These are phyloP conservation scores for Zymoseptoria crescenta DNA, from an alignment of 2,329 filamentous ascomycete genomes.

Conservation along the genomic window DNA sequence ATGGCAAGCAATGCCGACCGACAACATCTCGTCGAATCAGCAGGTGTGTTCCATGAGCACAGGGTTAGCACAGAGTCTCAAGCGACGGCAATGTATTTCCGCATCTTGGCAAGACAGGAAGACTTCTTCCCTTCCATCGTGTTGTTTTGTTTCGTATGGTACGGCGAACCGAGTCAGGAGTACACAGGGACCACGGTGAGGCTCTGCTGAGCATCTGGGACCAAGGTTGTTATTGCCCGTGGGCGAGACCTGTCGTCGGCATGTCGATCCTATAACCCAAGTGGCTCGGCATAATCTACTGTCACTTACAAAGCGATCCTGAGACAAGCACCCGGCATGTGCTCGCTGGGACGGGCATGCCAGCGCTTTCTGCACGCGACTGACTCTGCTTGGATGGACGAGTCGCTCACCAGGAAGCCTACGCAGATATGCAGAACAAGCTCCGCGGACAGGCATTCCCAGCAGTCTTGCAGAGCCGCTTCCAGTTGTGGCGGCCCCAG, in stretches of 20 bases:
- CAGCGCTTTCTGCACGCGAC: not conserved
- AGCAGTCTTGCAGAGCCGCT: not conserved
- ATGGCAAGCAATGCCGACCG: not conserved
- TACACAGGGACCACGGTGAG: not conserved
- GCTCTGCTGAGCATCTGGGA: not conserved
- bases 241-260: not conserved
- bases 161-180: not conserved
- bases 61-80: not conserved
- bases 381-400: not conserved
- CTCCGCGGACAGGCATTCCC: not conserved
- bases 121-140: not conserved
- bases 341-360: not conserved
- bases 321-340: not conserved
- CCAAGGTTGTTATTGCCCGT: not conserved
- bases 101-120: not conserved
- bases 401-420: not conserved
- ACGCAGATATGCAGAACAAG: not conserved
- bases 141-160: not conserved
- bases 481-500: not conserved
- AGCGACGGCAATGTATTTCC: not conserved
- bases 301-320: not conserved
- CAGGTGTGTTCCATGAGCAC: not conserved
- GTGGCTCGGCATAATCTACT: not conserved
- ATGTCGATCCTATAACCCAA: not conserved
- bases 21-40: not conserved